A percentile compares a stretch with the other conserved stretches of the same genome.
Conservation (phyloP, 1,284 basidiomycete species). For the Anthracocystis panici-leucophaei region DNA sequence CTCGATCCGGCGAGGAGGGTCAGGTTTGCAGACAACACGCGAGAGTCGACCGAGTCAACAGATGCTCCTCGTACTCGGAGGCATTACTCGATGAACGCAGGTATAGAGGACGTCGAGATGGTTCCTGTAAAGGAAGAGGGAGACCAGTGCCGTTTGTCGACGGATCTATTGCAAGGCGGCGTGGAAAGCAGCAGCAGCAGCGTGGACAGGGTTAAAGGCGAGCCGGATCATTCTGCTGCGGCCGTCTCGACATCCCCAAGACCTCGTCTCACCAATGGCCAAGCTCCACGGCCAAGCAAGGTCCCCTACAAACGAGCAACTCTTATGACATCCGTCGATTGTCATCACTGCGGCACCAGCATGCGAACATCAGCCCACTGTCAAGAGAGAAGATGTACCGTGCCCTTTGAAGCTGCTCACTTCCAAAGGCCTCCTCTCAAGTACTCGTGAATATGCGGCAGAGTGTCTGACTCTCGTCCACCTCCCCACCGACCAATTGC, state of each 20-base stretch:
- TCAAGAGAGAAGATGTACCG: not conserved
- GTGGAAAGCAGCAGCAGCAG: slow-evolving; percentile 1
- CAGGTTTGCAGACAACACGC: not conserved
- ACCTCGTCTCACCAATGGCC: not conserved
- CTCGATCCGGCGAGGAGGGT: not conserved
- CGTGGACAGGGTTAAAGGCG: not conserved
- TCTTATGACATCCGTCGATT: not conserved
- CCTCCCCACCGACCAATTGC: not conserved
- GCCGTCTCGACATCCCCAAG: not conserved
- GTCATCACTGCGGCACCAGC: slow-evolving; percentile 12
- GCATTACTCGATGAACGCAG: not conserved
- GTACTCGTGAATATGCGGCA: not conserved
- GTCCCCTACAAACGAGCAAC: not conserved
- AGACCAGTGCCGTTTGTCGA: no score
- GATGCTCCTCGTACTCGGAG: not conserved
- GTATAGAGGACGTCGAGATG: not conserved
- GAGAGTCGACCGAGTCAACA: not conserved
- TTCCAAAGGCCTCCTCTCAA: not conserved
- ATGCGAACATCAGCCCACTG: not conserved
- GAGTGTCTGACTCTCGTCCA: not conserved
- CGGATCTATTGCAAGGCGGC: not conserved
- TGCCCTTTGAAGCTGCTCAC: not conserved
- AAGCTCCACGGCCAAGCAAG: not conserved
- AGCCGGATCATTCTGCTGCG: not conserved
- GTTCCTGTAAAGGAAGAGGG: slow-evolving; percentile 13